Evolutionary conservation across 2,329 filamentous ascomycete species (phyloP).

Genomic region (Septoria linicola): DNA sequence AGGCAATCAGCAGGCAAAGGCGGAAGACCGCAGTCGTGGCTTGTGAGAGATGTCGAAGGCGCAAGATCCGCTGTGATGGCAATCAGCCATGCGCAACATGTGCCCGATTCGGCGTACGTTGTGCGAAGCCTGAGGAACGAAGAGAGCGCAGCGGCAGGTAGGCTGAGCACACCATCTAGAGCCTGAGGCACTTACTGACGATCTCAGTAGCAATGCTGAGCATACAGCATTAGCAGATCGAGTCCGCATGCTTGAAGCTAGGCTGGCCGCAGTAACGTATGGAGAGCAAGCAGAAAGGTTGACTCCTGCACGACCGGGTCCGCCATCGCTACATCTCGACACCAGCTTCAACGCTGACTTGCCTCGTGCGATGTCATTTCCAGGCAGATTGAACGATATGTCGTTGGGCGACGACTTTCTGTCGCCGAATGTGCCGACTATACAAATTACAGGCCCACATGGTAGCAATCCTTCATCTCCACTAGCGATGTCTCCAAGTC

Average conservation of each 20-base stretch:
- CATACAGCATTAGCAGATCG: conserved; percentile 21
- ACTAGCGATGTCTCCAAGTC: conserved; percentile 13
- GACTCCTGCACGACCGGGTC: conserved; percentile 1
- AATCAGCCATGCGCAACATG: conserved; percentile 21
- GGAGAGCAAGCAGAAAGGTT: background rate
- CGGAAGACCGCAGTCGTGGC: conserved; percentile 17
- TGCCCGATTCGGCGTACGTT: conserved; percentile 21
- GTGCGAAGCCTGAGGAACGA: conserved; percentile 18
- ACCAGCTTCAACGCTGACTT: conserved; percentile 17
- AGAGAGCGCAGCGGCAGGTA: conserved; percentile 21
- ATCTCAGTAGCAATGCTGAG: conserved; percentile 14
- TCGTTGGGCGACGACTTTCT: conserved; percentile 14
- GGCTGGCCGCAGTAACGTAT: conserved; percentile 17
- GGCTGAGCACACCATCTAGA: background rate
- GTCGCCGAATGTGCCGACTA: conserved; percentile 16
- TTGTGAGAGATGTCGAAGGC: conserved; percentile 17
- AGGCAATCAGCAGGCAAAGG: conserved; percentile 16
- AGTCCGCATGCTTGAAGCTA: conserved; percentile 20
- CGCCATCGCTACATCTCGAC: conserved; percentile 20
- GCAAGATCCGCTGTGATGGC: conserved; percentile 23
- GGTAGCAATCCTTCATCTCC: conserved; percentile 19
- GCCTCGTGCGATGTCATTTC: background rate
- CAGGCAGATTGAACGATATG: conserved; percentile 9
- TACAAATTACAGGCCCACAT: conserved; percentile 23
- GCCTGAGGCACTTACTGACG: background rate